phyloP scores from a whole-genome alignment of 2,329 filamentous ascomycete species.

The Dothidotthia symphoricarpi region DNA sequence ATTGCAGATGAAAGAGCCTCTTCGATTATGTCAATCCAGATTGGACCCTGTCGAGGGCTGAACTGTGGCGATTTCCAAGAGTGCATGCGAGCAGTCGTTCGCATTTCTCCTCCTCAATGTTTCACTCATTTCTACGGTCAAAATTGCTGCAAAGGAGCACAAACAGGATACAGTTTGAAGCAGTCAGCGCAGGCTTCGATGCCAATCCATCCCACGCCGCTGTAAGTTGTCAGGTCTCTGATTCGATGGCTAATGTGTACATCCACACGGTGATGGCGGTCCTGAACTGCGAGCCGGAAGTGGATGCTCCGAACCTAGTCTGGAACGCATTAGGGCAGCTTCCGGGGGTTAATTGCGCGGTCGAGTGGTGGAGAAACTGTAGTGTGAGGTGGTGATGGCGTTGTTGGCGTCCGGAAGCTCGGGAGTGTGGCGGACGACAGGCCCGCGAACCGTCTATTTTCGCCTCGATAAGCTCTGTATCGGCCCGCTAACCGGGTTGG shows the following conservation, averaged over 20 bases:
- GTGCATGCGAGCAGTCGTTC: too few relatives aligned
- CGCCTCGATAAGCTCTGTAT: too few relatives aligned
- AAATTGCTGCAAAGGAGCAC: constrained; percentile 14
- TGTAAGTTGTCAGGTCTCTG: constrained; percentile 18
- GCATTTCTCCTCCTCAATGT: too few relatives aligned
- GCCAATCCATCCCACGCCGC: constrained; percentile 16
- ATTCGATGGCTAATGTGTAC: constrained; percentile 30
- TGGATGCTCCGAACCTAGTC: constrained; percentile 26
- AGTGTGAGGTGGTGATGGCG: constrained; percentile 22
- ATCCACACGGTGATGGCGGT: constrained; percentile 36
- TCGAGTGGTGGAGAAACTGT: constrained; percentile 40
- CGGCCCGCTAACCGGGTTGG: too few relatives aligned
- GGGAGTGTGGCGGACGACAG: constrained; percentile 30
- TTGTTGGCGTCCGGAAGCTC: constrained; percentile 29
- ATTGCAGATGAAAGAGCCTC: constrained; percentile 27
- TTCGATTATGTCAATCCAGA: constrained; percentile 31
- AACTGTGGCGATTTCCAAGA: constrained; percentile 28
- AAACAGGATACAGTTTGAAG: constrained; percentile 22
- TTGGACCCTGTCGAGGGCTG: constrained; percentile 23
- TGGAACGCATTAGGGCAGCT: constrained; percentile 16
- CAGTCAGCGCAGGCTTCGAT: constrained; percentile 20
- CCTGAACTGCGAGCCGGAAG: constrained; percentile 30
- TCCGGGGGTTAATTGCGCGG: constrained; percentile 21
- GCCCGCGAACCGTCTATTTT: constrained; percentile 19
- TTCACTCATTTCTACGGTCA: too few relatives aligned